phyloP scores from a whole-genome alignment of 257 asterid species.

The Ophiorrhiza pumila region DNA sequence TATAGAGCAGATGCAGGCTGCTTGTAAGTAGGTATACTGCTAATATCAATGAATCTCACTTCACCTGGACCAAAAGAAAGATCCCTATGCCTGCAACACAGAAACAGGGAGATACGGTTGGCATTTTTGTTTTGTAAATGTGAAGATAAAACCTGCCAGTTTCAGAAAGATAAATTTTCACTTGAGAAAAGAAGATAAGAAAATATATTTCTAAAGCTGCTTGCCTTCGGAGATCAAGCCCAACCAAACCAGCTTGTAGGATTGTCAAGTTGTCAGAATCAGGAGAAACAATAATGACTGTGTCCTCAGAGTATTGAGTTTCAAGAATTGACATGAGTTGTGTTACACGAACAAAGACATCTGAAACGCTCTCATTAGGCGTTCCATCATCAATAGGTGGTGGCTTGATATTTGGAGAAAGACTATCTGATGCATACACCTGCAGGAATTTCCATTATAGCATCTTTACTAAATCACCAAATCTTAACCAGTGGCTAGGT shows the following conservation, averaged over 20 bases:
- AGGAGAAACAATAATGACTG: constrained; percentile 78
- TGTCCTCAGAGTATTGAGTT: constrained; percentile 75
- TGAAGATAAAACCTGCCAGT: background rate
- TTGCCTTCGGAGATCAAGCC: constrained; percentile 82
- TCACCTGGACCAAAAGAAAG: constrained; percentile 80
- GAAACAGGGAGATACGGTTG: background rate
- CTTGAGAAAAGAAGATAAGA: background rate
- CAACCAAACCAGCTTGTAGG: constrained; percentile 78
- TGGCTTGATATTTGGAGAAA: constrained; percentile 72
- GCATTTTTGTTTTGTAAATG: background rate
- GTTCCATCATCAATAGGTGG: constrained; percentile 88
- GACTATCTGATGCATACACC: constrained; percentile 78
- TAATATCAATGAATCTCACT: constrained; percentile 68
- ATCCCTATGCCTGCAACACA: constrained; percentile 62
- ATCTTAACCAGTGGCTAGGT: background rate
- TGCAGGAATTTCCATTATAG: constrained; percentile 15
- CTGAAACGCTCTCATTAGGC: constrained; percentile 87
- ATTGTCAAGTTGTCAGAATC: constrained; percentile 82
- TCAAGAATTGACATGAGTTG: constrained; percentile 96
- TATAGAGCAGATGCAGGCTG: constrained; percentile 79
- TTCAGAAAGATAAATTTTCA: background rate
- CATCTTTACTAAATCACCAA: background rate
- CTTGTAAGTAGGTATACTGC: constrained; percentile 66
- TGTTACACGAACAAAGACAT: constrained; percentile 90
- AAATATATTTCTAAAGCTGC: constrained; percentile 7